Evolutionary conservation across 345 rosid genomes (phyloP).

Genomic region (Gossypium thurberi): DNA sequence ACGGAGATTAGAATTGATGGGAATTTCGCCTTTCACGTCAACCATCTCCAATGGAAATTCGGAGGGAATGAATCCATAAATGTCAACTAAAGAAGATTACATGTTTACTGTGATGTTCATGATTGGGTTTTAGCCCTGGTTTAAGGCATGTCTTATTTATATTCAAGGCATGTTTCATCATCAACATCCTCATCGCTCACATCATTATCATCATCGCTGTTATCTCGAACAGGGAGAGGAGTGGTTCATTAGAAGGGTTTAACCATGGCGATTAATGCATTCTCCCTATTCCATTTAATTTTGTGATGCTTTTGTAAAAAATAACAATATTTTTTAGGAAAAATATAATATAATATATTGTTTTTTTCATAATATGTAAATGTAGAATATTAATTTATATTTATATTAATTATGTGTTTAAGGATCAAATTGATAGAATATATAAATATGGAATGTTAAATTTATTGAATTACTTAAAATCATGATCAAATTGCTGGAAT

Average conservation of each 20-base stretch:
- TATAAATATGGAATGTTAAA: too few species aligned
- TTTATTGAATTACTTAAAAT: too few species aligned
- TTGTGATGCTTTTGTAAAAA: too few species aligned
- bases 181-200: conserved; percentile 15
- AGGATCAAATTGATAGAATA: too few species aligned
- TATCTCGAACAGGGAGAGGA: conserved; percentile 30
- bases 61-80: conserved; percentile 58
- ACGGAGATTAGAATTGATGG: conserved; percentile 67
- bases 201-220: not conserved
- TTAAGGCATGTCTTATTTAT: conserved; percentile 39
- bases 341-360: too few species aligned
- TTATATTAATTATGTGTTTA: too few species aligned
- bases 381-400: too few species aligned
- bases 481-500: too few species aligned
- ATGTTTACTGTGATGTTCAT: conserved; percentile 75
- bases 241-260: conserved; percentile 31
- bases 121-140: conserved; percentile 67
- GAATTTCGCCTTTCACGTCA: conserved; percentile 44
- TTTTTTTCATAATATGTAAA: too few species aligned
- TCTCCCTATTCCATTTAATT: too few species aligned
- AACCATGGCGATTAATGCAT: conserved; percentile 1
- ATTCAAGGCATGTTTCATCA: conserved; percentile 7
- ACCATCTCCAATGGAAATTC: conserved; percentile 74
- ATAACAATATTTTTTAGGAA: too few species aligned
- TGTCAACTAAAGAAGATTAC: conserved; percentile 43